These are phyloP conservation scores for Sicyos edulis DNA, from an alignment of 306 rosid genomes.

Conservation along the genomic window DNA sequence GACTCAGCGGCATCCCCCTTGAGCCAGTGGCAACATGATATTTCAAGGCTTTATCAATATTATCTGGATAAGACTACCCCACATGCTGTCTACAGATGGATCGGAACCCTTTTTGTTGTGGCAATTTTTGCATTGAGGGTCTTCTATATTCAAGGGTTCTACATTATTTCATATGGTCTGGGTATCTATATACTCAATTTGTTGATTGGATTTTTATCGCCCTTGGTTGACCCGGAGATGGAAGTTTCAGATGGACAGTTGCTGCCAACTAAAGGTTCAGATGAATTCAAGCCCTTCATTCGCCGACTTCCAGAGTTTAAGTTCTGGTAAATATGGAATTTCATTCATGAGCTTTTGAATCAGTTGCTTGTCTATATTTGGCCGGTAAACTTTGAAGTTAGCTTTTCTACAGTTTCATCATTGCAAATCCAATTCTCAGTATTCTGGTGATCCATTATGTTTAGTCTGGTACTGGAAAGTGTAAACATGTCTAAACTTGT, in stretches of 20 bases:
- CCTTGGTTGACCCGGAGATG: conserved; percentile 80
- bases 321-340: conserved; percentile 59
- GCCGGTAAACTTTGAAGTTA: not conserved
- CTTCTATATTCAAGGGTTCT: conserved; percentile 64
- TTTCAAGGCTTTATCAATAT: conserved; percentile 59
- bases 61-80: conserved; percentile 77
- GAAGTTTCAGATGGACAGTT: conserved; percentile 56
- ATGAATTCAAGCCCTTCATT: conserved; percentile 82
- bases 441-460: not conserved
- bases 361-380: not conserved
- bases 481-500: not conserved
- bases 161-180: conserved; percentile 71
- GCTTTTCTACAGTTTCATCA: not conserved
- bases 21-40: conserved; percentile 53
- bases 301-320: conserved; percentile 89
- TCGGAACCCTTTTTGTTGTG: conserved; percentile 41
- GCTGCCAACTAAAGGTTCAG: conserved; percentile 84
- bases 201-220: conserved; percentile 76
- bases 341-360: conserved; percentile 2
- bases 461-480: not conserved
- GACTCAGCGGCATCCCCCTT: conserved; percentile 54
- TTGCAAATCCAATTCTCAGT: not conserved
- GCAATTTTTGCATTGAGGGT: conserved; percentile 63
- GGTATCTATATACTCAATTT: conserved; percentile 82
- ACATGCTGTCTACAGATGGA: conserved; percentile 61